Percentiles rank a stretch among this genome's conserved stretches.
Evolutionary conservation across 805 yeast species (phyloP).

Genomic region (Martiniozyma abietophila): DNA sequence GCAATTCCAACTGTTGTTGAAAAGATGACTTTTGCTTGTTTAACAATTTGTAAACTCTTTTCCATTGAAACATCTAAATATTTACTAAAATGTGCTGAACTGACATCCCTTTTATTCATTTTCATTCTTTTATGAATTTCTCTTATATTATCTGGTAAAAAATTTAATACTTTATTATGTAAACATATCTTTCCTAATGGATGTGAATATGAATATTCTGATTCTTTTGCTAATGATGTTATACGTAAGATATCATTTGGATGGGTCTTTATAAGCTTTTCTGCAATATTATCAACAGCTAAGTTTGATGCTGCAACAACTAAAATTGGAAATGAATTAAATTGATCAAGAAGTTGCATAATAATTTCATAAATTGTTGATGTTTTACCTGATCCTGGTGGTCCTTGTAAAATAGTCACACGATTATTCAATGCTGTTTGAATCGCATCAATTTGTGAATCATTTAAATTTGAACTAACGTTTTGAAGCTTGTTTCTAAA

Average conservation of each 20-base stretch:
- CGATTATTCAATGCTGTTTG: constrained; percentile 56
- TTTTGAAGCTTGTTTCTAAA: constrained; percentile 47
- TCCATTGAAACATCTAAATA: constrained; percentile 28
- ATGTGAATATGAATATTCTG: constrained; percentile 47
- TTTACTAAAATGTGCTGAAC: constrained; percentile 40
- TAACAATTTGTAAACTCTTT: constrained; percentile 31
- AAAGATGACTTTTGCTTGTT: constrained; percentile 61
- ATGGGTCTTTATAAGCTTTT: constrained; percentile 45
- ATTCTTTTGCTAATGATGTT: constrained; percentile 50
- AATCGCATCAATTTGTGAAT: constrained; percentile 69
- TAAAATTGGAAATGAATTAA: constrained; percentile 52
- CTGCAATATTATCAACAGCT: constrained; percentile 71
- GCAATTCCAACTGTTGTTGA: constrained; percentile 71
- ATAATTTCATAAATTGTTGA: constrained; percentile 77
- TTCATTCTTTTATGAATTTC: constrained; percentile 36
- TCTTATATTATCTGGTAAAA: constrained; percentile 36
- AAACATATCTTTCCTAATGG: constrained; percentile 51
- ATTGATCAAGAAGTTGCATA: constrained; percentile 56
- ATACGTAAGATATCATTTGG: constrained; percentile 47
- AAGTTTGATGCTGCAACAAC: constrained; percentile 72
- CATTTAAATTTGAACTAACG: constrained; percentile 47
- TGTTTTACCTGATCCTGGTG: constrained; percentile 80
- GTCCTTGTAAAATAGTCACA: constrained; percentile 58
- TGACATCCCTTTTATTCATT: constrained; percentile 30
- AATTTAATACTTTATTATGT: constrained; percentile 48